These are phyloP conservation scores for Cadophora malorum DNA, from an alignment of 2,329 filamentous ascomycete genomes.

Conservation along the genomic window DNA sequence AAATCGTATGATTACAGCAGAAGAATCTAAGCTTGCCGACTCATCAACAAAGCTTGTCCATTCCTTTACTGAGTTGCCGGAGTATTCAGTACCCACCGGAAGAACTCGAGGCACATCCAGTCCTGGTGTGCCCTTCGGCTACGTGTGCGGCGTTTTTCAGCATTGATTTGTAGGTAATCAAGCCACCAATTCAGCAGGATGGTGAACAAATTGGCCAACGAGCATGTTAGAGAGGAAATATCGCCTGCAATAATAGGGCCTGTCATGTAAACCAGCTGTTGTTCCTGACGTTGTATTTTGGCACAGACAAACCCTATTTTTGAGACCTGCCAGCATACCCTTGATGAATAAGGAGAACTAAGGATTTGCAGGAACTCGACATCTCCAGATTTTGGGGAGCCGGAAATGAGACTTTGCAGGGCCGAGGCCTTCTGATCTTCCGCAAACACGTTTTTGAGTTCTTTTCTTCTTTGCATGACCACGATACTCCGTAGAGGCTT, in stretches of 20 bases:
- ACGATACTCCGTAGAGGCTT: not conserved
- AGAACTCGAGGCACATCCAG: not conserved
- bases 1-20: not conserved
- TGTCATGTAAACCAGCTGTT: not conserved
- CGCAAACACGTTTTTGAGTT: not conserved
- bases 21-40: not conserved
- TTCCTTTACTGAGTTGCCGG: not conserved
- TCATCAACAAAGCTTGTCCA: not conserved
- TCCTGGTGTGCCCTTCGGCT: no score
- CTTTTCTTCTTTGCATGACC: not conserved
- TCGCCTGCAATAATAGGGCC: not conserved
- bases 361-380: not conserved
- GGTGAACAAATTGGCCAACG: not conserved
- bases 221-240: not conserved
- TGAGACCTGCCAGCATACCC: slow-evolving; percentile 7
- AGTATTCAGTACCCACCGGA: not conserved
- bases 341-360: slow-evolving; percentile 6
- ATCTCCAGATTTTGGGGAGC: not conserved
- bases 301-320: slow-evolving; percentile 1
- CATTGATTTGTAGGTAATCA: not conserved
- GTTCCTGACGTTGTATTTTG: not conserved
- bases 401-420: not conserved
- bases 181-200: not conserved
- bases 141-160: not conserved
- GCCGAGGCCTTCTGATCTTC: not conserved